These are phyloP conservation scores for Silene uniflora DNA, from an alignment of 148 eudicot species.

Conservation along the genomic window DNA sequence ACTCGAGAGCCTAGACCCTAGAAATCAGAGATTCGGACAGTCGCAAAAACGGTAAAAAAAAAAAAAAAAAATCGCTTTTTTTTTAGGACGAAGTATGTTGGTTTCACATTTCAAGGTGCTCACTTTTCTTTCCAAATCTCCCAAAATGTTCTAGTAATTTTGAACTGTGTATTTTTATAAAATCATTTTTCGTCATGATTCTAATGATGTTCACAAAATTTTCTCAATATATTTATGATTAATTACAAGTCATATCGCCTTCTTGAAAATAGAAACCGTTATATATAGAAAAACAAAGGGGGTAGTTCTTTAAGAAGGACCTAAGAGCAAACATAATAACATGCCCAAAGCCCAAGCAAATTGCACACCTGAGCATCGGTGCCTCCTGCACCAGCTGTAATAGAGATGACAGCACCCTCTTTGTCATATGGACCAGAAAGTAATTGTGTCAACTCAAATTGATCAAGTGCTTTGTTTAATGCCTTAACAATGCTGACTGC, in stretches of 20 bases:
- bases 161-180: too few species aligned
- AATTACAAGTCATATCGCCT: not conserved
- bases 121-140: not conserved
- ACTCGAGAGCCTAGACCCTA: too few species aligned
- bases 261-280: not conserved
- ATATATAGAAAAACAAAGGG: not conserved
- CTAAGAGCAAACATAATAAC: not conserved
- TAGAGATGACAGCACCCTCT: conserved; percentile 85
- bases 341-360: not conserved
- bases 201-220: not conserved
- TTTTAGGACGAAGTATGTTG: not conserved
- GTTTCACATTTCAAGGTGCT: not conserved
- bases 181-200: too few species aligned
- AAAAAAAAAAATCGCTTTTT: too few species aligned
- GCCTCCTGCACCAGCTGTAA: conserved; percentile 98
- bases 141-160: not conserved
- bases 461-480: conserved; percentile 81
- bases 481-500: conserved; percentile 67
- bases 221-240: not conserved
- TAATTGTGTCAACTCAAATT: conserved; percentile 77
- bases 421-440: conserved; percentile 95
- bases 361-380: conserved; percentile 94
- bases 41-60: too few species aligned
- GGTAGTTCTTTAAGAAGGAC: not conserved
- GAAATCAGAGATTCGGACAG: too few species aligned